phyloP scores from a whole-genome alignment of 805 yeast genomes.

The Ogataea pilisensis region DNA sequence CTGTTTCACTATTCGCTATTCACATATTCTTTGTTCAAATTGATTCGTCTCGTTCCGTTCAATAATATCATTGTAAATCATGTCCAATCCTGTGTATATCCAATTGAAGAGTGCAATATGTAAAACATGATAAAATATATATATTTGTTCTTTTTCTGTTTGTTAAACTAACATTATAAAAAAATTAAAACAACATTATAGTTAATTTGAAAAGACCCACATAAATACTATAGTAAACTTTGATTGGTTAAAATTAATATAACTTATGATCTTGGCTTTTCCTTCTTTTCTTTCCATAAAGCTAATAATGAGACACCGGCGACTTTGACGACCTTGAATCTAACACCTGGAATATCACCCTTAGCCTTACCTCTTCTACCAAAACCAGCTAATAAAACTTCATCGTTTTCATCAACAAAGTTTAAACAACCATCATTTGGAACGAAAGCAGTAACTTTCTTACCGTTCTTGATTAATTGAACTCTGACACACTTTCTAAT shows the following conservation, averaged over 20 bases:
- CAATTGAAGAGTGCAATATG: too few relatives aligned
- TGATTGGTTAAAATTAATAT: not conserved
- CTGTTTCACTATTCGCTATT: too few relatives aligned
- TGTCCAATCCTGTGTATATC: not conserved
- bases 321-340: slow-evolving; percentile 99
- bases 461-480: slow-evolving; percentile 99
- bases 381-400: slow-evolving; percentile 99
- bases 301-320: slow-evolving; percentile 99
- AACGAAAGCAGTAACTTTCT: slow-evolving; percentile 99
- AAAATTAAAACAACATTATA: slow-evolving; percentile 1
- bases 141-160: slow-evolving; percentile 1
- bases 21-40: not conserved
- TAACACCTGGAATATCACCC: slow-evolving; percentile 99
- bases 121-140: slow-evolving; percentile 5
- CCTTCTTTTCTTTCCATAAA: slow-evolving; percentile 99
- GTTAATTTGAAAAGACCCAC: not conserved
- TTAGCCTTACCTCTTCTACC: slow-evolving; percentile 99
- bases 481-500: slow-evolving; percentile 99
- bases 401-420: slow-evolving; percentile 99
- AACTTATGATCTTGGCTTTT: slow-evolving; percentile 97
- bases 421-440: slow-evolving; percentile 99
- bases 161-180: slow-evolving; percentile 1
- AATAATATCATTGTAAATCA: not conserved
- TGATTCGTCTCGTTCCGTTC: too few relatives aligned
- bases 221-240: slow-evolving; percentile 1